Conservation (phyloP, 169 alveolate genomes). For the Plasmodium gonderi region DNA sequence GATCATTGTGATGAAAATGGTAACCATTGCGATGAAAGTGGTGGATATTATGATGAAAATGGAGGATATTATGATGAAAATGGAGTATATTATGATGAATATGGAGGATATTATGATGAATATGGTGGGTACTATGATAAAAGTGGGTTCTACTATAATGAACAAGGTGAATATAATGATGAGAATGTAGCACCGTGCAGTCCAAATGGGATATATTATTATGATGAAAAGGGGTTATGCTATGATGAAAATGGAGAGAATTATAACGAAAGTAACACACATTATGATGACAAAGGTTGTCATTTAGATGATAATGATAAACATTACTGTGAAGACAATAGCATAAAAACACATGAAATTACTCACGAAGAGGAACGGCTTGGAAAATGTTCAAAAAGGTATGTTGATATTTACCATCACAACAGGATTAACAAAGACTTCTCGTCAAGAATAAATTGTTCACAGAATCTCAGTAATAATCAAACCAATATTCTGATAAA, state of each 20-base stretch:
- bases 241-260: slow-evolving; percentile 15
- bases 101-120: not conserved
- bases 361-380: not conserved
- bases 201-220: slow-evolving; percentile 25
- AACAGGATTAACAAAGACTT: not conserved
- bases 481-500: not conserved
- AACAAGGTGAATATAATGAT: not conserved
- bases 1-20: not conserved
- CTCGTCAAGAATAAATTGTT: not conserved
- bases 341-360: not conserved
- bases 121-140: slow-evolving; percentile 1
- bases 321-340: slow-evolving; percentile 1
- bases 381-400: not conserved
- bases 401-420: not conserved
- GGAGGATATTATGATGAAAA: not conserved
- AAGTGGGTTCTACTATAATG: not conserved
- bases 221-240: slow-evolving; percentile 12
- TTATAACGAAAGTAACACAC: not conserved
- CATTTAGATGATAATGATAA: not conserved
- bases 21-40: not conserved
- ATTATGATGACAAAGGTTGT: not conserved
- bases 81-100: not conserved
- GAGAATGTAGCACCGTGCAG: too few species aligned
- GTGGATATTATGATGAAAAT: not conserved
- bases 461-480: not conserved